Conservation (phyloP, 805 yeast species). For the Sugiyamaella qingdaonensis region DNA sequence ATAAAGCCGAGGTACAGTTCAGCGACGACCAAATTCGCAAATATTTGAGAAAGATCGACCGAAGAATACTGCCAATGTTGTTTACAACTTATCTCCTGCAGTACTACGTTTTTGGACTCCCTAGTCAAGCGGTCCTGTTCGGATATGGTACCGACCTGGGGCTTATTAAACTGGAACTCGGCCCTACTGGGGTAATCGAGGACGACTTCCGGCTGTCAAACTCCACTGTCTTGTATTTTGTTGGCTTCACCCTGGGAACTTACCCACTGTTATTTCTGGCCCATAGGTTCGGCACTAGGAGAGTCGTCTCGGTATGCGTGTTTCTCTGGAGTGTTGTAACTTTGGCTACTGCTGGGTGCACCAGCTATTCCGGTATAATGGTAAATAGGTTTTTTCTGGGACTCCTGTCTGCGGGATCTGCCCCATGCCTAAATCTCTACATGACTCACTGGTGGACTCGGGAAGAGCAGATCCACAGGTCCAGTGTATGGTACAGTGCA, state of each 20-base stretch:
- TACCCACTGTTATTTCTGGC: slow-evolving; percentile 42
- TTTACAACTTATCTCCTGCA: slow-evolving; percentile 15
- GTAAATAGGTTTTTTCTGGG: slow-evolving; percentile 49
- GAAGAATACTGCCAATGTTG: slow-evolving; percentile 16
- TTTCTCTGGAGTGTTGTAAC: slow-evolving; percentile 18
- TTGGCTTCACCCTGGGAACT: slow-evolving; percentile 44
- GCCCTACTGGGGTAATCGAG: slow-evolving; percentile 33
- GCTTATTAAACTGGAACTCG: too few species aligned
- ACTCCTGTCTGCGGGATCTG: slow-evolving; percentile 48
- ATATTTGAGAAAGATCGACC: slow-evolving; percentile 22
- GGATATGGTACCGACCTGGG: slow-evolving; percentile 35
- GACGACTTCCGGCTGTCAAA: slow-evolving; percentile 34
- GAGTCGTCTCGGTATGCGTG: slow-evolving; percentile 11
- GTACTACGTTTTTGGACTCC: slow-evolving; percentile 45
- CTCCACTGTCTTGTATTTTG: slow-evolving; percentile 41
- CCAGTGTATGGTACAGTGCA: slow-evolving; percentile 40
- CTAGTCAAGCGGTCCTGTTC: slow-evolving; percentile 47
- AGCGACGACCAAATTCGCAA: too few species aligned
- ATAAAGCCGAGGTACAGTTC: too few species aligned
- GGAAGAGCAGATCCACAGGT: slow-evolving; percentile 42
- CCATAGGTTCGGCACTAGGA: slow-evolving; percentile 16
- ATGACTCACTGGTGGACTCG: slow-evolving; percentile 55
- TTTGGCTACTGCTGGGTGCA: slow-evolving; percentile 30
- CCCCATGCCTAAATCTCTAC: slow-evolving; percentile 53
- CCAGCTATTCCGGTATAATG: slow-evolving; percentile 43